Conservation (phyloP, 768 basidiomycete genomes). For the Kwoniella botswanensis region DNA sequence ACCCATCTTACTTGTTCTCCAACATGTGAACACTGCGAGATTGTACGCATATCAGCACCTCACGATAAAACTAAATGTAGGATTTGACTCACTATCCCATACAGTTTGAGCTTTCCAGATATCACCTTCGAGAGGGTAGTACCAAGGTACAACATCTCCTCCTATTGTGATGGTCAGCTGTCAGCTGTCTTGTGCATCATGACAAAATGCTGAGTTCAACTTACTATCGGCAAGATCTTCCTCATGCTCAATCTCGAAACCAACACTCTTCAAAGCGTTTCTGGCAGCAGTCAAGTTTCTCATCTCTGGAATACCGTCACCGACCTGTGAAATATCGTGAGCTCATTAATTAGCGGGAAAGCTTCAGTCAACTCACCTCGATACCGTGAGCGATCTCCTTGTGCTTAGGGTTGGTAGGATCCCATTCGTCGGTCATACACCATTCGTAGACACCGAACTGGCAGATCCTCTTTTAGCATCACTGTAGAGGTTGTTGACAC, state of each 20-base stretch:
- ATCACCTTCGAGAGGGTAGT: slow-evolving; percentile 96
- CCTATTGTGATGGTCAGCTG: slow-evolving; percentile 24
- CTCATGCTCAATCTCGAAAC: slow-evolving; percentile 84
- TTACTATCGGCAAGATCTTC: slow-evolving; percentile 90
- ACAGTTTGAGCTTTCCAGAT: slow-evolving; percentile 86
- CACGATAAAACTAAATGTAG: background rate
- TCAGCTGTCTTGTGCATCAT: background rate
- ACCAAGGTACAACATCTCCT: slow-evolving; percentile 70
- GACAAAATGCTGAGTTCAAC: slow-evolving; percentile 62
- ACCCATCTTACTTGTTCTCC: slow-evolving; percentile 88
- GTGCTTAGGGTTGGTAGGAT: slow-evolving; percentile 77
- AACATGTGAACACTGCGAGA: slow-evolving; percentile 59
- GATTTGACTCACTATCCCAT: slow-evolving; percentile 69
- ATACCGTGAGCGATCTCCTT: slow-evolving; percentile 88
- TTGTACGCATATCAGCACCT: slow-evolving; percentile 4
- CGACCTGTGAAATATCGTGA: slow-evolving; percentile 61
- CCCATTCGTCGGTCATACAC: slow-evolving; percentile 97
- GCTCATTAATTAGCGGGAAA: too few relatives aligned
- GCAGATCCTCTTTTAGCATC: background rate
- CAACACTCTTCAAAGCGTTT: slow-evolving; percentile 78
- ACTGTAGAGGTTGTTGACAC: too few relatives aligned
- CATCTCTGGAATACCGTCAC: slow-evolving; percentile 98
- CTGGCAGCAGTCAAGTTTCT: slow-evolving; percentile 73
- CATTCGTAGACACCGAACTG: slow-evolving; percentile 99
- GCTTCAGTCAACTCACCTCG: slow-evolving; percentile 61